Evolutionary conservation across 257 asterid genomes (phyloP).

Genomic region (Eustoma russellianum): DNA sequence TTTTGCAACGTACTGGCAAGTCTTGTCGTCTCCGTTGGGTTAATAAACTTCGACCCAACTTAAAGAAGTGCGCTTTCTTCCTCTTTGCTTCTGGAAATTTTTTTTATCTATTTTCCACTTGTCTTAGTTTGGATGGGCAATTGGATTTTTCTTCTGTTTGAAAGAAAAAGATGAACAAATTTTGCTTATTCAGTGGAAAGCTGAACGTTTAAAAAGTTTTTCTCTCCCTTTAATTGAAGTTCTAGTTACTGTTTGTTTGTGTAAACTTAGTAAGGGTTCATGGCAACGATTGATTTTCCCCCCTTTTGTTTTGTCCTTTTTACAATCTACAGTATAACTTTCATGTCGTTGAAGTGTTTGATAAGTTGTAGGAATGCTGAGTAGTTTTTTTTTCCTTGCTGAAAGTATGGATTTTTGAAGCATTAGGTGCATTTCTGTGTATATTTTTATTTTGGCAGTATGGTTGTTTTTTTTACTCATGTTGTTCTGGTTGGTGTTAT

Average conservation of each 20-base stretch:
- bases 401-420: not conserved
- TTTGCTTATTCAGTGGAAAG: no score
- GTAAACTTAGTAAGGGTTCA: no score
- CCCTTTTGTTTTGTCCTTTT: no score
- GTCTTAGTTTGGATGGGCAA: no score
- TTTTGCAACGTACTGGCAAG: constrained; percentile 81
- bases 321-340: no score
- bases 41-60: constrained; percentile 82
- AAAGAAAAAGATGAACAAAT: no score
- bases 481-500: not conserved
- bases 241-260: no score
- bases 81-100: not conserved
- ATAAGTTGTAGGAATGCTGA: no score
- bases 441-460: not conserved
- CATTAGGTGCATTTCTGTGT: not conserved
- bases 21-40: constrained; percentile 99
- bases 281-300: no score
- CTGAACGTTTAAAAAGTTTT: no score
- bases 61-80: constrained; percentile 22
- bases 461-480: not conserved
- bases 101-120: not conserved
- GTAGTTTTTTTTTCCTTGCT: not conserved
- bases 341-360: no score
- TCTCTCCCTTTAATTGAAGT: no score
- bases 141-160: not conserved